These are phyloP conservation scores for Backusella westeae DNA, from an alignment of 192 early-diverging fungal species.

Conservation along the genomic window DNA sequence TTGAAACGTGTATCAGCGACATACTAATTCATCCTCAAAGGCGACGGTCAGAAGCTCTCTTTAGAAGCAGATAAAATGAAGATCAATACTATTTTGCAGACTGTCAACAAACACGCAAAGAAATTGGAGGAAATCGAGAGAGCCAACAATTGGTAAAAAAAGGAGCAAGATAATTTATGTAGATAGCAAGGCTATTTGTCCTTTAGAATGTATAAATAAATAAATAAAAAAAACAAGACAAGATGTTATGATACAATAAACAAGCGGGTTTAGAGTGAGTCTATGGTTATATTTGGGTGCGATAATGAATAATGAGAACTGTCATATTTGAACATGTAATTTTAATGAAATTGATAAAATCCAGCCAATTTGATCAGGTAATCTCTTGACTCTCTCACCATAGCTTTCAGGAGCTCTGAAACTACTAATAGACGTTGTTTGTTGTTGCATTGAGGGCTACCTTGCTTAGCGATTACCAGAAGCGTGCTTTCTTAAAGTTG, in stretches of 20 bases:
- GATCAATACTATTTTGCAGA: conserved; percentile 41
- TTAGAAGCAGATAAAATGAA: conserved; percentile 46
- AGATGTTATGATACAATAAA: not conserved
- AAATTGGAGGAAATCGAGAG: conserved; percentile 53
- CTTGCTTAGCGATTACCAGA: no score
- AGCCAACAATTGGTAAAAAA: conserved; percentile 39
- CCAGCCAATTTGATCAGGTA: no score
- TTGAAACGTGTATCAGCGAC: not conserved
- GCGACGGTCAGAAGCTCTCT: conserved; percentile 48
- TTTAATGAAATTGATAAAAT: no score
- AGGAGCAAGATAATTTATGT: not conserved
- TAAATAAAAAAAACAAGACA: not conserved
- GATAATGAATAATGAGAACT: no score
- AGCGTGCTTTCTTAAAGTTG: no score
- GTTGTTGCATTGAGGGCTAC: no score
- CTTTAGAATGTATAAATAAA: not conserved
- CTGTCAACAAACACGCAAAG: conserved; percentile 54
- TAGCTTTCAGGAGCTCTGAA: no score
- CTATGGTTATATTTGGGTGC: no score
- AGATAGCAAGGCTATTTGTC: not conserved
- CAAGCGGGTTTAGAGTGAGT: not conserved
- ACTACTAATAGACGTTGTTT: no score
- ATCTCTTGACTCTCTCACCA: no score
- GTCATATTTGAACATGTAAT: no score
- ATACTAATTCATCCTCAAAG: conserved; percentile 11